A percentile compares a stretch with the other conserved stretches of the same genome.
Evolutionary conservation across 352 stramenopile genomes (phyloP).

Genomic region (Globisporangium rhizosaccharum): DNA sequence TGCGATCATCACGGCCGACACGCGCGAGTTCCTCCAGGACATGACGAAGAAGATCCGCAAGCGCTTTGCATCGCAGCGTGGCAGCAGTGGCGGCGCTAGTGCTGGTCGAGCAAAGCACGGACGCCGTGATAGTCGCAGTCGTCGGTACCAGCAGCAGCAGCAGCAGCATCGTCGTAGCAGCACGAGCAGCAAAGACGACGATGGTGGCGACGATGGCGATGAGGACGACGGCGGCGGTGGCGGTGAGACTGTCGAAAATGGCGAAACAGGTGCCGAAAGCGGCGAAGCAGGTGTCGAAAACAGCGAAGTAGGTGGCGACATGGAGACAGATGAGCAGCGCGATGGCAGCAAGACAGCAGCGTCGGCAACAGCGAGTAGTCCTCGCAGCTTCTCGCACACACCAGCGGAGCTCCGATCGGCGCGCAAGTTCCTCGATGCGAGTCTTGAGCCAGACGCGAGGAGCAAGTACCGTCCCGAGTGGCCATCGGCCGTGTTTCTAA

Average conservation of each 20-base stretch:
- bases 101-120: neutral
- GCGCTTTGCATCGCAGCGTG: constrained; percentile 6
- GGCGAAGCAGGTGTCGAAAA: neutral
- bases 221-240: constrained; percentile 1
- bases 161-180: neutral
- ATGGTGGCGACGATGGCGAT: constrained; percentile 3
- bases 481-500: constrained; percentile 38
- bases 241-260: neutral
- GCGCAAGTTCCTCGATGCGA: constrained; percentile 34
- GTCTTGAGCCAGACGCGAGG: constrained; percentile 16
- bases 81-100: neutral
- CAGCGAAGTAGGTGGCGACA: neutral
- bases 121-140: neutral
- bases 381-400: neutral
- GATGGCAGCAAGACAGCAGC: neutral
- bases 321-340: neutral
- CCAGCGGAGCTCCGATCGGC: constrained; percentile 14
- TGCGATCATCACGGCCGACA: constrained; percentile 34
- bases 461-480: constrained; percentile 14
- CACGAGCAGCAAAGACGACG: neutral
- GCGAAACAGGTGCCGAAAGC: neutral
- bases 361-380: neutral
- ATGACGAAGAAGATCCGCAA: constrained; percentile 23
- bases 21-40: constrained; percentile 33
- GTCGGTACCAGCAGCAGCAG: constrained; percentile 4